Evolutionary conservation across 176 grass and related monocot species (phyloP).

Genomic region (Oryza coarctata): DNA sequence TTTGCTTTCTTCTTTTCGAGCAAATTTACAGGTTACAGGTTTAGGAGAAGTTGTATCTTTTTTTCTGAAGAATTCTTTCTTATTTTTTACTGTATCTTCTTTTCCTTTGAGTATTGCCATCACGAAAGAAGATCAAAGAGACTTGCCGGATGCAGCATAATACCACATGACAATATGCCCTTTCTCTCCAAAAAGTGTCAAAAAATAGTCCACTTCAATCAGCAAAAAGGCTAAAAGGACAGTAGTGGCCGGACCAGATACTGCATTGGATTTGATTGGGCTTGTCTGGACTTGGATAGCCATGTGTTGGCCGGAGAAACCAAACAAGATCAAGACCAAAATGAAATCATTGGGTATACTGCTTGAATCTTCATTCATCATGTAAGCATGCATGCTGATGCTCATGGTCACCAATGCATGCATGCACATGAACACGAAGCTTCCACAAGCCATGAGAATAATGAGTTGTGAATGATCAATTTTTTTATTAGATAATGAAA

Average conservation of each 20-base stretch:
- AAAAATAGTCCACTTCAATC: slow-evolving; percentile 11
- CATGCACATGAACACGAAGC: background rate
- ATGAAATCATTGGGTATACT: background rate
- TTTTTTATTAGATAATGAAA: too few species aligned
- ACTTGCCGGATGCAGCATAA: background rate
- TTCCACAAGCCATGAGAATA: background rate
- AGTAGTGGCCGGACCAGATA: background rate
- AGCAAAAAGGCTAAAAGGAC: slow-evolving; percentile 1
- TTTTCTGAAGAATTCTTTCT: background rate
- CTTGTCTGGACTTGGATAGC: slow-evolving; percentile 9
- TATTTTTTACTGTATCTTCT: background rate
- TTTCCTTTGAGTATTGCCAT: background rate
- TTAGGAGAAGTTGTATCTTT: background rate
- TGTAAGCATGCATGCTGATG: background rate
- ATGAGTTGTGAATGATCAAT: background rate
- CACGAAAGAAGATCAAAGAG: background rate
- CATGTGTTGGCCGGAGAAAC: slow-evolving; percentile 13
- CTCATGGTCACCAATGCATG: background rate
- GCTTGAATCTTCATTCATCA: background rate
- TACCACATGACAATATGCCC: slow-evolving; percentile 32
- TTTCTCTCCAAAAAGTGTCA: background rate
- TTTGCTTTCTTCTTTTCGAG: background rate
- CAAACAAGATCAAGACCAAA: background rate
- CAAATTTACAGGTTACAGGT: background rate
- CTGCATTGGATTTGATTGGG: background rate